These are phyloP conservation scores for Dictyostelium capitatum DNA, from an alignment of 78 protist genomes.

Conservation along the genomic window DNA sequence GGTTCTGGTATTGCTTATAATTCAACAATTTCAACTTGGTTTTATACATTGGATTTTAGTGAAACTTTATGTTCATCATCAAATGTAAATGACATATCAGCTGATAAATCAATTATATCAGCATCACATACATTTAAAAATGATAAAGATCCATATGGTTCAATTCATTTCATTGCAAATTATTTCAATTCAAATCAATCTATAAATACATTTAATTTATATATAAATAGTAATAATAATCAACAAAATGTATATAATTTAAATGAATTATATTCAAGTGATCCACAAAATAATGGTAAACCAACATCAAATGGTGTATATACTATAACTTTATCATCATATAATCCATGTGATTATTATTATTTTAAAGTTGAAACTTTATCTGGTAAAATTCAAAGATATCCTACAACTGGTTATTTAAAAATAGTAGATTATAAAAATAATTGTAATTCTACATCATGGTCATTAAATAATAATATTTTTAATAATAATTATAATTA, in stretches of 20 bases:
- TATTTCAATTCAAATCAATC: neutral
- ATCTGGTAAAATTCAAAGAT: neutral
- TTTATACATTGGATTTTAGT: neutral
- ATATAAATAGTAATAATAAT: neutral
- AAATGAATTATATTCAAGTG: conserved; percentile 20
- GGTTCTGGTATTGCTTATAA: neutral
- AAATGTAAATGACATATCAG: neutral
- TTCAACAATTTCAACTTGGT: neutral
- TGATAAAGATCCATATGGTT: neutral
- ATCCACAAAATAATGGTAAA: neutral
- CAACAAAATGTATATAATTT: neutral
- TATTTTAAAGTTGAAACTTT: neutral
- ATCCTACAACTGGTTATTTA: conserved; percentile 16
- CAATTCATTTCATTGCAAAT: neutral
- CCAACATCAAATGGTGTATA: conserved; percentile 10
- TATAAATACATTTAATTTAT: neutral
- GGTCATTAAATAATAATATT: too few relatives aligned
- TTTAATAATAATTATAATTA: too few relatives aligned
- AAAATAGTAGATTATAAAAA: neutral
- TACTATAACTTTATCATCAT: neutral
- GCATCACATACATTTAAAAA: conserved; percentile 8
- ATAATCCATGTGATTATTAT: neutral
- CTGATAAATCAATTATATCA: neutral
- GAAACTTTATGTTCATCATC: neutral
- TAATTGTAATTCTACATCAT: neutral